These are phyloP conservation scores for Lyophyllum shimeji DNA, from an alignment of 768 basidiomycete species.

Conservation along the genomic window DNA sequence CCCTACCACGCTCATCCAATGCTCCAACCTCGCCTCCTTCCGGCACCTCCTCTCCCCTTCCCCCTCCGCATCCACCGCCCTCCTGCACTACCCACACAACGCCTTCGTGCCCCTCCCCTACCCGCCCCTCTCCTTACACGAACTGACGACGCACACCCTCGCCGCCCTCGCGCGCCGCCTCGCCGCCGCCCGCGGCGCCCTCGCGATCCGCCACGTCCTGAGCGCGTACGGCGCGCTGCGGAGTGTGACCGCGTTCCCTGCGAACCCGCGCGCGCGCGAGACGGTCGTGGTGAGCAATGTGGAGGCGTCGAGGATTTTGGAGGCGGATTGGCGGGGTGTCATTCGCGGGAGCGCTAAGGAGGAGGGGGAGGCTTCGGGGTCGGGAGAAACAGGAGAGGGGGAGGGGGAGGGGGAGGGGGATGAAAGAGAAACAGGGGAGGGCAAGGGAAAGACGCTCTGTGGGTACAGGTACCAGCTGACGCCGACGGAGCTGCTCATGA, in stretches of 20 bases:
- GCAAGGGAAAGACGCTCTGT: conserved; percentile 29
- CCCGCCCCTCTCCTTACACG: conserved; percentile 33
- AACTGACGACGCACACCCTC: conserved; percentile 18
- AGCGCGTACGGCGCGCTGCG: conserved; percentile 23
- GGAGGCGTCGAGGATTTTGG: conserved; percentile 38
- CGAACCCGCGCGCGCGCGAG: conserved; percentile 33
- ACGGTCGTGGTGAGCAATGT: conserved; percentile 39
- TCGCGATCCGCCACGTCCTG: conserved; percentile 28
- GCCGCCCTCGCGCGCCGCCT: conserved; percentile 7
- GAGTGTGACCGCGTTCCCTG: conserved; percentile 29
- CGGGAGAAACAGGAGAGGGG: too few species aligned
- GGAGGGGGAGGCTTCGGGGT: too few species aligned
- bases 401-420: too few species aligned
- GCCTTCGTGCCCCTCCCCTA: conserved; percentile 40
- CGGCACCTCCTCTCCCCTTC: conserved; percentile 27
- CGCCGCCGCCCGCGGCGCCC: conserved; percentile 19
- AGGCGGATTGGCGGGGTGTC: conserved; percentile 36
- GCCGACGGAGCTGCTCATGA: conserved; percentile 30
- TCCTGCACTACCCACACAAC: conserved; percentile 34
- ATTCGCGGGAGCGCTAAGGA: too few species aligned
- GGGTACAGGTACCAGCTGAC: conserved; percentile 39
- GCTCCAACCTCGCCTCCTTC: conserved; percentile 38
- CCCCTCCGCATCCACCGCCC: too few species aligned
- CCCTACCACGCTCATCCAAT: conserved; percentile 30
- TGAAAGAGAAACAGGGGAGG: too few species aligned